These are phyloP conservation scores for Crithidia sp. DNA, from an alignment of 208 protist genomes.

Conservation along the genomic window DNA sequence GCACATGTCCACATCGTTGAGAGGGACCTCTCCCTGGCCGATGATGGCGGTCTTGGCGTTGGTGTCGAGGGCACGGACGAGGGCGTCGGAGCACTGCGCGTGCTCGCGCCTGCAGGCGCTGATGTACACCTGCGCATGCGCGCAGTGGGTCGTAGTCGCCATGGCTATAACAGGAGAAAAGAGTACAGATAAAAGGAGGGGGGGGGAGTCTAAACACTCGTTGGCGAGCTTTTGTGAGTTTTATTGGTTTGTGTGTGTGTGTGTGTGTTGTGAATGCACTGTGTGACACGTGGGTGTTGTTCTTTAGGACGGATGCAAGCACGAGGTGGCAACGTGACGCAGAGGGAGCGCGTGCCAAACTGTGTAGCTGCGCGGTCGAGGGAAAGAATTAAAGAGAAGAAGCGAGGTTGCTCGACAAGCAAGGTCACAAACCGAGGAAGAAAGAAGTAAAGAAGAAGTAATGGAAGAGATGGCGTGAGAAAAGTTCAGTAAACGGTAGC, in stretches of 20 bases:
- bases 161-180: not conserved
- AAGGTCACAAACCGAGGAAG: not conserved
- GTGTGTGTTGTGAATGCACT: no score
- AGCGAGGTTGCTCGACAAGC: no score
- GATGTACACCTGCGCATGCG: slow-evolving; percentile 61
- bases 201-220: not conserved
- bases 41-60: slow-evolving; percentile 55
- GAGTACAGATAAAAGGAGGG: not conserved
- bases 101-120: slow-evolving; percentile 70
- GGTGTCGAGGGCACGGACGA: slow-evolving; percentile 78
- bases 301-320: no score
- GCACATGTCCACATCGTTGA: slow-evolving; percentile 77
- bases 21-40: slow-evolving; percentile 49
- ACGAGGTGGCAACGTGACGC: no score
- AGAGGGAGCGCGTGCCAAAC: no score
- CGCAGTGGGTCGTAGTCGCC: slow-evolving; percentile 27
- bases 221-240: no score
- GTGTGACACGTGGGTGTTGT: no score
- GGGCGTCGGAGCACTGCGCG: slow-evolving; percentile 60
- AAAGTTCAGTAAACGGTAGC: not conserved
- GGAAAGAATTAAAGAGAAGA: no score
- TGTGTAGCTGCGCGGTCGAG: no score
- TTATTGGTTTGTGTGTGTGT: no score
- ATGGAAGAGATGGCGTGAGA: not conserved
- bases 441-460: not conserved